phyloP scores from a whole-genome alignment of 345 rosid species.

The Eucalyptus marginata region DNA sequence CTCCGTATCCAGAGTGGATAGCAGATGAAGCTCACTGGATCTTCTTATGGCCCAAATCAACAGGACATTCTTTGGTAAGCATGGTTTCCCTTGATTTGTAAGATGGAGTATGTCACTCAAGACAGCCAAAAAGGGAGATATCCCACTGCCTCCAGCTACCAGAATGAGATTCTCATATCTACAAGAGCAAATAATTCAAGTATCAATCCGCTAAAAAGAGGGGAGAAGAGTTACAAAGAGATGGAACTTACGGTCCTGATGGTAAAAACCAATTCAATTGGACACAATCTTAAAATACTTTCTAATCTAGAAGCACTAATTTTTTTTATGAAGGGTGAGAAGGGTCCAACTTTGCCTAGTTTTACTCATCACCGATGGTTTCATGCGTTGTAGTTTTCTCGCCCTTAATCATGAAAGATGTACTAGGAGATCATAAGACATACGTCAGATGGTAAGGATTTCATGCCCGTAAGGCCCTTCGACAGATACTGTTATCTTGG shows the following conservation, averaged over 20 bases:
- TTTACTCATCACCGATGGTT: neutral
- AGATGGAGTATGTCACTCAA: constrained; percentile 72
- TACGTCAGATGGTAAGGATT: constrained; percentile 69
- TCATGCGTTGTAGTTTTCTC: neutral
- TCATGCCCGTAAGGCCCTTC: constrained; percentile 97
- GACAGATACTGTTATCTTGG: constrained; percentile 56
- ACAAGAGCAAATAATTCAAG: neutral
- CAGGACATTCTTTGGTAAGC: constrained; percentile 55
- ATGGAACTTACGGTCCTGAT: neutral
- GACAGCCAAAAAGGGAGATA: constrained; percentile 83
- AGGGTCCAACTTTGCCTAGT: neutral
- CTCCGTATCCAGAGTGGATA: constrained; percentile 44
- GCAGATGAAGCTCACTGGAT: constrained; percentile 70
- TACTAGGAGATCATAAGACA: neutral
- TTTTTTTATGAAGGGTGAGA: neutral
- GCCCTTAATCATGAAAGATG: neutral
- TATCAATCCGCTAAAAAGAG: neutral
- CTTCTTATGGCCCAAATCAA: constrained; percentile 76
- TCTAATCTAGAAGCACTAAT: neutral
- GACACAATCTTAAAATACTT: neutral
- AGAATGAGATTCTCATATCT: constrained; percentile 80
- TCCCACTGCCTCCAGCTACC: constrained; percentile 93
- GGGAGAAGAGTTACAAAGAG: neutral
- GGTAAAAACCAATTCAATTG: neutral
- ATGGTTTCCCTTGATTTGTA: constrained; percentile 44